These are phyloP conservation scores for Alternaria ethzedia DNA, from an alignment of 2,329 filamentous ascomycete species.

Conservation along the genomic window DNA sequence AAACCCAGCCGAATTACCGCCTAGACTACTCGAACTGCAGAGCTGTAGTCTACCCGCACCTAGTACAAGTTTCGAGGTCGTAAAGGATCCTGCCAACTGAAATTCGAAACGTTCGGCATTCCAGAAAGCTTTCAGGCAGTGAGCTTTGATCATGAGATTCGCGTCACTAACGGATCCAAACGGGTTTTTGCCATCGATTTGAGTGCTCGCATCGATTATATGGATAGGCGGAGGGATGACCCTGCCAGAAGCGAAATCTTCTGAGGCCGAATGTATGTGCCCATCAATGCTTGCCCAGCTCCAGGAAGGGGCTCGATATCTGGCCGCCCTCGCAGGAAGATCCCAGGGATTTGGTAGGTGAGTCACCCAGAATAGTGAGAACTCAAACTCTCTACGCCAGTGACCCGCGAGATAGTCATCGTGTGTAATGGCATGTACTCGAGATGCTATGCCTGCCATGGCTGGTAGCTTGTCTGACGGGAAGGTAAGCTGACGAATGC, in stretches of 20 bases:
- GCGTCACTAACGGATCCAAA: neutral
- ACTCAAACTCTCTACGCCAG: no score
- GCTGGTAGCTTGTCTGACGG: no score
- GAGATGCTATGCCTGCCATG: no score
- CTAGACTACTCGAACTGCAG: neutral
- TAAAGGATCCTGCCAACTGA: neutral
- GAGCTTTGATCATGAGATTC: neutral
- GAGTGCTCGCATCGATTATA: neutral
- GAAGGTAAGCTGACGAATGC: no score
- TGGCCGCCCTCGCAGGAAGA: neutral
- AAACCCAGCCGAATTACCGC: neutral
- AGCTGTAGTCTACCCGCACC: rapidly evolving
- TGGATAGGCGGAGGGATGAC: neutral
- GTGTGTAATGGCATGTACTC: no score
- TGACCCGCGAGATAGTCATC: no score
- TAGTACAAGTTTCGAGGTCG: no score
- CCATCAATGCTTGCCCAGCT: neutral
- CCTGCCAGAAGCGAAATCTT: rapidly evolving
- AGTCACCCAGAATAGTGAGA: no score
- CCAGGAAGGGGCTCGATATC: neutral
- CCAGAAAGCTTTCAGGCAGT: neutral
- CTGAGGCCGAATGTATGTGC: neutral
- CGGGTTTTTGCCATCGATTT: neutral
- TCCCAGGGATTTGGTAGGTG: no score
- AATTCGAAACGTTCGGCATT: rapidly evolving